phyloP scores from a whole-genome alignment of 208 protist genomes.

The Novymonas esmeraldas region DNA sequence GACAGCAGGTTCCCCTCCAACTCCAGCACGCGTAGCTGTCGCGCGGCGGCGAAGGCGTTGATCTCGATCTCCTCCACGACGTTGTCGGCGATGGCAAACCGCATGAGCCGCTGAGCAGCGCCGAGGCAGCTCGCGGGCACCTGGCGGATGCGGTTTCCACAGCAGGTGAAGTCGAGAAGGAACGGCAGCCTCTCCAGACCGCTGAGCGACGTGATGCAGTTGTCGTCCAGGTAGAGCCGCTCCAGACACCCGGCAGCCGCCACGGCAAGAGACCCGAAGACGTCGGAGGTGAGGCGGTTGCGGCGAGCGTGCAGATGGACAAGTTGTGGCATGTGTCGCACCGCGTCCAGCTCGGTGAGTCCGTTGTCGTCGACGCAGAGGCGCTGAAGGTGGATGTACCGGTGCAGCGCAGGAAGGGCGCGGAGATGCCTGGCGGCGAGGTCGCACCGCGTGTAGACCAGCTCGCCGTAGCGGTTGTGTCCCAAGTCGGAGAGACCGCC shows the following conservation, averaged over 20 bases:
- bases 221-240: constrained; percentile 60
- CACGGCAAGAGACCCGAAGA: constrained; percentile 47
- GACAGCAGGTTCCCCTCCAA: constrained; percentile 62
- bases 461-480: constrained; percentile 58
- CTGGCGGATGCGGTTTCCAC: constrained; percentile 51
- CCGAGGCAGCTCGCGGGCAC: constrained; percentile 24
- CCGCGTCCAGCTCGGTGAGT: constrained; percentile 55
- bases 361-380: constrained; percentile 68
- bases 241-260: constrained; percentile 52
- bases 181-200: constrained; percentile 61
- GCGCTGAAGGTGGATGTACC: constrained; percentile 69
- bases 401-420: constrained; percentile 39
- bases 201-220: constrained; percentile 52
- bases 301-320: constrained; percentile 68
- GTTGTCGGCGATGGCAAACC: constrained; percentile 53
- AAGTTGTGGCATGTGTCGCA: constrained; percentile 46
- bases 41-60: constrained; percentile 49
- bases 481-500: constrained; percentile 48
- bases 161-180: constrained; percentile 57
- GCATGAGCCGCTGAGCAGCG: constrained; percentile 41
- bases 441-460: constrained; percentile 58
- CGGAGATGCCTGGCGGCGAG: constrained; percentile 36
- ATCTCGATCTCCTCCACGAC: constrained; percentile 21
- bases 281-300: constrained; percentile 59
- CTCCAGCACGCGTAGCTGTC: constrained; percentile 52